phyloP scores from a whole-genome alignment of 164 flowering plant species.

The Chimonanthus praecox region DNA sequence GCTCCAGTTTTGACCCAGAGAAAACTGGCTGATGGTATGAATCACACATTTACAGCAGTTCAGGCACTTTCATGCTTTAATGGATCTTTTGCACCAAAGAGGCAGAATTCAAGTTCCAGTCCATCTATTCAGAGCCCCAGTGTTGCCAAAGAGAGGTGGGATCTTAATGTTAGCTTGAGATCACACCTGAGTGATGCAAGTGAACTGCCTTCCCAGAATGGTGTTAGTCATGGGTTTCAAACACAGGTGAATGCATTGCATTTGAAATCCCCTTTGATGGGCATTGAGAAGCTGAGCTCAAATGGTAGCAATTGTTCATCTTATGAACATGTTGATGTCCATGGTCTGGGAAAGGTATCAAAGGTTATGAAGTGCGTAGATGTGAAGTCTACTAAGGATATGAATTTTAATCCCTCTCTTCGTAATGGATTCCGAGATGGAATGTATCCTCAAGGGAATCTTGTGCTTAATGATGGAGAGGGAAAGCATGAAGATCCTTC shows the following conservation, averaged over 20 bases:
- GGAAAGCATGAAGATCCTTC: constrained; percentile 22
- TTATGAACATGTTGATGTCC: constrained; percentile 20
- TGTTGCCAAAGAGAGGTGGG: constrained; percentile 17
- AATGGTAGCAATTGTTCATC: constrained; percentile 9
- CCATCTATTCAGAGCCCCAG: constrained; percentile 10
- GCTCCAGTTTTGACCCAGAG: constrained; percentile 26
- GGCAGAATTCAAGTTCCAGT: constrained; percentile 11
- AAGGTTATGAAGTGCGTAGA: constrained; percentile 28
- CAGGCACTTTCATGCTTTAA: constrained; percentile 19
- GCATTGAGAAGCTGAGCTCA: constrained; percentile 16
- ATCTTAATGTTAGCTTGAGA: constrained; percentile 9
- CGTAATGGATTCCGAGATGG: constrained; percentile 24
- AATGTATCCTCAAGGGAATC: constrained; percentile 14
- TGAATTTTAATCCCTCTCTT: constrained; percentile 30
- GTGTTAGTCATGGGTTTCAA: constrained; percentile 9
- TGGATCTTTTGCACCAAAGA: constrained; percentile 4
- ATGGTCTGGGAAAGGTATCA: constrained; percentile 13
- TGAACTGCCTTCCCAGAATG: constrained; percentile 22
- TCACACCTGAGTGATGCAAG: constrained; percentile 16
- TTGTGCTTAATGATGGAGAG: constrained; percentile 24
- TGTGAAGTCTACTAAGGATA: constrained; percentile 31
- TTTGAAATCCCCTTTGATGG: constrained; percentile 20
- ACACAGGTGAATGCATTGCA: constrained; percentile 19
- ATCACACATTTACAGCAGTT: constrained; percentile 16
- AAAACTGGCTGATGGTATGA: constrained; percentile 15